Evolutionary conservation across 2,329 filamentous ascomycete species (phyloP), one percentile per base, ranked within the genome.

Genomic region (Mycosphaerella sp.): DNA sequence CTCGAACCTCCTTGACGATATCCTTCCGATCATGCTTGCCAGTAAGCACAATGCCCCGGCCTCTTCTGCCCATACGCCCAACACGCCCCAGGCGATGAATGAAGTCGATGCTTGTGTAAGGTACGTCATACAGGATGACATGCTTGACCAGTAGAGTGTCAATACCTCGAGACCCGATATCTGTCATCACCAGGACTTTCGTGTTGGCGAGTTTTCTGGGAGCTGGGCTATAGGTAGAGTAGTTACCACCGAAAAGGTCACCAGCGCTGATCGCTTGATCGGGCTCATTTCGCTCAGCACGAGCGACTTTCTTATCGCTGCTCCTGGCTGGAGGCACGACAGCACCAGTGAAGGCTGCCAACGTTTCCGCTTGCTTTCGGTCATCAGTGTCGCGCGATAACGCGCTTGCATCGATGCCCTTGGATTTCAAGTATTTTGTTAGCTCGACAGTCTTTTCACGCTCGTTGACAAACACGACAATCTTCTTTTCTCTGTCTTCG

Each of bases 391-490:
- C 93, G 46, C 93, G 80, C 62, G 88, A 89, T 49, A 98, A 77
- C 0, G 90, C 87, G 12, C 87, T 75, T 5, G 91, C 90, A 60
- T 95, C 86, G 62, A 98, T 89, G 49, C 90, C 90, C 73, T 96
- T 96, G 44, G 80, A 80, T 10, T 75, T 73, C 0, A 98, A 81
- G 67, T 87, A 98, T 1, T 83, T 73, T 10, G 90, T 84, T 0
- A 98, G 78, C 64, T 90, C 82, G 51, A 86, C 79, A 0, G 91
- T 88, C 65, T 87, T 89, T 65, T 95, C 89, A 32, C 93, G 86
- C 75, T 97, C 89, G 69, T 97, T 97, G 67, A 97, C 91, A 64
- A 97, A 97, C 2, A 97, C 89, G 51, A 97, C 81, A 62, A 98
- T 86, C 56, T 88, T 86, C 68, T 93, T 93, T 18, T 87, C 78